phyloP scores from a whole-genome alignment of 2,329 filamentous ascomycete genomes.

The Colletotrichum tropicicola region DNA sequence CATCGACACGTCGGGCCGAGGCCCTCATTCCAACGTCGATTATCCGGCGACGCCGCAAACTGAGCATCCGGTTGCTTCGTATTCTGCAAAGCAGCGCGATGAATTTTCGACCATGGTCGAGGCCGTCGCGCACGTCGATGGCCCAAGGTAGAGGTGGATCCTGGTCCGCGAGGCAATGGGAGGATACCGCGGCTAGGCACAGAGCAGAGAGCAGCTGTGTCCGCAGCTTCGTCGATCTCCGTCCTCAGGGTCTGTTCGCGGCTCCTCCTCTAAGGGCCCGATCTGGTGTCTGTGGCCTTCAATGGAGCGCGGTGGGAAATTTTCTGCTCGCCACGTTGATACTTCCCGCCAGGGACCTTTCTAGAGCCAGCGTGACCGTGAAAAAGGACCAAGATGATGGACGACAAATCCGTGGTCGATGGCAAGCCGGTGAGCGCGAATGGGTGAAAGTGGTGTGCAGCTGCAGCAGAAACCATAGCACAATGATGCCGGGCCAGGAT shows the following conservation, averaged over 20 bases:
- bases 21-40: background rate
- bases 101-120: background rate
- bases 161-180: background rate
- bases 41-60: background rate
- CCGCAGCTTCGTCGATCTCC: constrained; percentile 9
- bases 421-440: background rate
- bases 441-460: too few species aligned
- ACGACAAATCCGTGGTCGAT: background rate
- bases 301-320: background rate
- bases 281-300: background rate
- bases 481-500: too few species aligned
- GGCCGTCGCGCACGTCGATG: background rate
- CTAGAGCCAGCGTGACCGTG: constrained; percentile 4
- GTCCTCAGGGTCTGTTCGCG: constrained; percentile 12
- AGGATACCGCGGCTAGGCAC: background rate
- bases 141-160: background rate
- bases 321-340: constrained; percentile 25
- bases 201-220: background rate
- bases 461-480: too few species aligned
- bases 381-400: background rate
- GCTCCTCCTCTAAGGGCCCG: constrained; percentile 4
- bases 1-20: too few species aligned
- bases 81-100: background rate
- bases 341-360: background rate
- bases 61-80: background rate